These are phyloP conservation scores for Cryptosporidium felis DNA, from an alignment of 169 alveolate species.

Conservation along the genomic window DNA sequence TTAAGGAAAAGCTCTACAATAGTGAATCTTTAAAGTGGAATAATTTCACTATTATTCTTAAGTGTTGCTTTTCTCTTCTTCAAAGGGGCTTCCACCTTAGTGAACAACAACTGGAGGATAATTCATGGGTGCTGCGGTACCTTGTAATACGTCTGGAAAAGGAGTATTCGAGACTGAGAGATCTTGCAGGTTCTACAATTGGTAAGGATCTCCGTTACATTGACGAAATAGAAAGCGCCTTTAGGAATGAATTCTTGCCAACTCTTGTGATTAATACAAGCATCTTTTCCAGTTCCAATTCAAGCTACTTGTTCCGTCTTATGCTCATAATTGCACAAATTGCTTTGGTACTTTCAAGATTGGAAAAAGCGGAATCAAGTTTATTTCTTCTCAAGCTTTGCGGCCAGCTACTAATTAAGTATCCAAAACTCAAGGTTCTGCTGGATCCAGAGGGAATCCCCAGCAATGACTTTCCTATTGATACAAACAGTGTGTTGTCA, in stretches of 20 bases:
- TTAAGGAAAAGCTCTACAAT: slow-evolving; percentile 13
- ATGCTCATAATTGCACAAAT: slow-evolving; percentile 8
- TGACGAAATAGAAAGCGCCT: not conserved
- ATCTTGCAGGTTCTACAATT: not conserved
- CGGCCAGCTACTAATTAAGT: slow-evolving; percentile 37
- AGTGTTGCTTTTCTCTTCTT: slow-evolving; percentile 34
- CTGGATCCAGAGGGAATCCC: slow-evolving; percentile 65
- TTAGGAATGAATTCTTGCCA: not conserved
- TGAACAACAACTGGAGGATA: slow-evolving; percentile 39
- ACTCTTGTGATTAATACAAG: slow-evolving; percentile 3
- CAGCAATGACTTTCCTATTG: slow-evolving; percentile 57
- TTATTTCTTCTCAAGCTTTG: not conserved
- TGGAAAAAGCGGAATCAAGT: slow-evolving; percentile 2
- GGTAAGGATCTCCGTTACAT: not conserved
- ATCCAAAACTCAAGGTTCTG: slow-evolving; percentile 40
- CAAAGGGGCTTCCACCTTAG: slow-evolving; percentile 27
- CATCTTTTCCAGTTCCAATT: slow-evolving; percentile 30
- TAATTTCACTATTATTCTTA: not conserved
- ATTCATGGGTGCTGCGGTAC: slow-evolving; percentile 45
- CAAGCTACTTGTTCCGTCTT: slow-evolving; percentile 28
- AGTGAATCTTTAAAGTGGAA: slow-evolving; percentile 2
- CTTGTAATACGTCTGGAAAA: slow-evolving; percentile 37
- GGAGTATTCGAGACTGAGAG: not conserved
- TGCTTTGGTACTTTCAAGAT: not conserved
- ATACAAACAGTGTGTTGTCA: slow-evolving; percentile 1